Evolutionary conservation across 306 rosid species (phyloP), one percentile per base, ranked within the genome.

Genomic region (Castanea sativa): DNA sequence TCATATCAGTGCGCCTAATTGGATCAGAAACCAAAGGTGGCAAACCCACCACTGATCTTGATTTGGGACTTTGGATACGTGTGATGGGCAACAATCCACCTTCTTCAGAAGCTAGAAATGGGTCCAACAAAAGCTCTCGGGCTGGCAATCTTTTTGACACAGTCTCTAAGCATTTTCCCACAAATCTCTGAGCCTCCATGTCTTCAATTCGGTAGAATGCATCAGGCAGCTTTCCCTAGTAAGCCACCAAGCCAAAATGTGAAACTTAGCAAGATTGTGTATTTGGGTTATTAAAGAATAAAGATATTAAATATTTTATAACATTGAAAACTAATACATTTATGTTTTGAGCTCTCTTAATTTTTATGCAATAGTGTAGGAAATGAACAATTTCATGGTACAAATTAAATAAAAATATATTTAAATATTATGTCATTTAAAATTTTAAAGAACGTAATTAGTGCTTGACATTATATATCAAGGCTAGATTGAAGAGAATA

Each of bases 161-260:
- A 83, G 83, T 76, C 65, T 69, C 89, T 75, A 94, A 83, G 85
- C 98, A 94, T 75, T 79, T 89, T n/a, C 88, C 92, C 33, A 94
- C 94, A 51, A 94, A 94, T 73, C 56, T 78, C 30, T 69, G 90
- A 1, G 97, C 97, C 76, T 94, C 97, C 78, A 55, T 64, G 67
- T 91, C 88, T 81, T 90, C 73, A 78, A 94, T 89, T 80, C 83
- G 83, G 83, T 87, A 79, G 78, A 85, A 88, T 1, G 92, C 97
- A 16, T 86, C 74, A 1, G 98, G 98, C 35, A 92, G 83, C 85
- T 92, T 94, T 18, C 97, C 97, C 98, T 94, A 74, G 15, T 74
- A 23, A 74, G 71, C 63, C 20, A 77, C 64, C 73, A 10, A 55
- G 1, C 68, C 51, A 35, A 76, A 55, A 33, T 78, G 35, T 59